Percentiles rank a stretch among this genome's conserved stretches.
These are phyloP conservation scores for Fomitopsis palustris DNA, from an alignment of 1,284 basidiomycete species.

Conservation along the genomic window DNA sequence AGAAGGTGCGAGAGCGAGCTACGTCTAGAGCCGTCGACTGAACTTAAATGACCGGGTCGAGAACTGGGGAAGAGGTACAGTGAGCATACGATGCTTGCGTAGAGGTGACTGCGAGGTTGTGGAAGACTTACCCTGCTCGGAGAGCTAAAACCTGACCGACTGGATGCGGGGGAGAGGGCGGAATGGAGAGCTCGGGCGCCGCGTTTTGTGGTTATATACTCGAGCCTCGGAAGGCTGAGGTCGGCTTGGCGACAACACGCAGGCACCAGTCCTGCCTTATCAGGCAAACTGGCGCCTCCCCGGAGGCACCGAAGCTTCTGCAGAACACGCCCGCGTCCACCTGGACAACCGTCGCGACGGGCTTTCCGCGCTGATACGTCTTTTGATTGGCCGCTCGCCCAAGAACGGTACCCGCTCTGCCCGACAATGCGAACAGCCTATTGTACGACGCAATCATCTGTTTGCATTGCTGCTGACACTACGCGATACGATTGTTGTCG, in stretches of 20 bases:
- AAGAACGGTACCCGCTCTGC: background rate
- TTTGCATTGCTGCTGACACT: background rate
- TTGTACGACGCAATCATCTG: background rate
- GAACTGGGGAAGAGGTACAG: slow-evolving; percentile 14
- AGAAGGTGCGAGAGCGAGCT: slow-evolving; percentile 12
- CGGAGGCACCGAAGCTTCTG: background rate
- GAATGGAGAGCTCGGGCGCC: background rate
- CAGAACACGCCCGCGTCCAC: background rate
- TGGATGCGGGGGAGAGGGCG: slow-evolving; percentile 17
- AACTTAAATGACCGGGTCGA: slow-evolving; percentile 31
- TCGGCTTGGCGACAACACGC: slow-evolving; percentile 11
- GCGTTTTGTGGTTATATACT: slow-evolving; percentile 10
- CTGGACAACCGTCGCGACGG: background rate
- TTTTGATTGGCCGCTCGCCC: background rate
- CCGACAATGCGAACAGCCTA: background rate
- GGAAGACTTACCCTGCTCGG: slow-evolving; percentile 31
- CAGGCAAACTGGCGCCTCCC: background rate
- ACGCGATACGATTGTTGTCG: background rate
- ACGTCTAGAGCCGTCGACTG: slow-evolving; percentile 22
- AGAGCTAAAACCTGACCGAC: slow-evolving; percentile 27
- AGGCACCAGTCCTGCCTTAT: background rate
- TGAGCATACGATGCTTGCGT: background rate
- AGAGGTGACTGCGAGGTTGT: background rate
- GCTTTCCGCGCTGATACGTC: background rate
- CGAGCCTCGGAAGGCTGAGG: background rate